Percentiles rank a stretch among this genome's conserved stretches.
Conservation (phyloP, 768 basidiomycete species). For the Tulasnella sp. region DNA sequence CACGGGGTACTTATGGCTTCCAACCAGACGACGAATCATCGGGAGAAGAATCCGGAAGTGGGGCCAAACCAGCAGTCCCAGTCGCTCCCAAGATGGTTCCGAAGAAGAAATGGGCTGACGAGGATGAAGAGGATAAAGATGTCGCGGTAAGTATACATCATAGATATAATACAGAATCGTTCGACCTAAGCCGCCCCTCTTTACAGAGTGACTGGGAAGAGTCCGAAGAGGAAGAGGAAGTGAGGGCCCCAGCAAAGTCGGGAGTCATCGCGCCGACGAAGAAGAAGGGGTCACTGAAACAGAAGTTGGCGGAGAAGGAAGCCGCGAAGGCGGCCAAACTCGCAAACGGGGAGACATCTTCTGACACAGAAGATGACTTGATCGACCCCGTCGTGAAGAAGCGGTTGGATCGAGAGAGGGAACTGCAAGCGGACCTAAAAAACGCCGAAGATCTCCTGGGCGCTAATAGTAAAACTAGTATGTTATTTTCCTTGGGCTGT, state of each 20-base stretch:
- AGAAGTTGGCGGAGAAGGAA: conserved; percentile 88
- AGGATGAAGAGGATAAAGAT: conserved; percentile 81
- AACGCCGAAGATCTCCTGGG: conserved; percentile 79
- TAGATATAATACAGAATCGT: too few species aligned
- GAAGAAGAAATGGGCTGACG: conserved; percentile 67
- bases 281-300: conserved; percentile 88
- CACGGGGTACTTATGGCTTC: too few species aligned
- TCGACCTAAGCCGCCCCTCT: not conserved
- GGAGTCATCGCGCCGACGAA: conserved; percentile 54
- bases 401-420: conserved; percentile 62
- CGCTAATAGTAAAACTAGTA: conserved; percentile 50
- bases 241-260: conserved; percentile 28
- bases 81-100: conserved; percentile 17
- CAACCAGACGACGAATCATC: too few species aligned
- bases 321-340: conserved; percentile 49
- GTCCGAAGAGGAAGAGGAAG: conserved; percentile 61
- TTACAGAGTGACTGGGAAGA: conserved; percentile 91
- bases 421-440: conserved; percentile 78
- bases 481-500: not conserved
- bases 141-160: conserved; percentile 63
- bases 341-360: conserved; percentile 33
- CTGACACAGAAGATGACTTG: conserved; percentile 53
- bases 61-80: too few species aligned
- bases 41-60: too few species aligned
- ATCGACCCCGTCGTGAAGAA: conserved; percentile 74